Percentiles rank a stretch among this genome's conserved stretches.
Evolutionary conservation across 2,329 filamentous ascomycete species (phyloP).

Genomic region (Alternaria rosae): DNA sequence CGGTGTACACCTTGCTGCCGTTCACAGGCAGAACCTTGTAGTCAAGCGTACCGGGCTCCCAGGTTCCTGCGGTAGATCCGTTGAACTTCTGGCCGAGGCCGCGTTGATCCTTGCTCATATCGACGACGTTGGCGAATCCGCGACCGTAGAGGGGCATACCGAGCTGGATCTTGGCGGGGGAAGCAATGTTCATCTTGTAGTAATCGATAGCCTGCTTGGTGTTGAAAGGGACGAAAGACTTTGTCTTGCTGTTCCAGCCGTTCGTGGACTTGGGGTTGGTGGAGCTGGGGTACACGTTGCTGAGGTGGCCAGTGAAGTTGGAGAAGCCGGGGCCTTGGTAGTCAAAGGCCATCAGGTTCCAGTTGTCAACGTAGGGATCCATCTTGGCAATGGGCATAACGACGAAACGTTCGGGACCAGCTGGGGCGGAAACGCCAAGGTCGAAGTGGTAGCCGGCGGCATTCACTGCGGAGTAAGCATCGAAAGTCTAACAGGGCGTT

Average conservation of each 20-base stretch:
- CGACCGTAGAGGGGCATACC: constrained; percentile 44
- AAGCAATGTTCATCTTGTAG: constrained; percentile 31
- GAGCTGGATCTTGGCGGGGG: constrained; percentile 33
- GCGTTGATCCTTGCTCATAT: constrained; percentile 46
- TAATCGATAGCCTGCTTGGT: constrained; percentile 35
- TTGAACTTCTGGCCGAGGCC: constrained; percentile 54
- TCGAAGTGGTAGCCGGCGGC: constrained; percentile 52
- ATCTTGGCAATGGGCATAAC: constrained; percentile 50
- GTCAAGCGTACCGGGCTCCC: constrained; percentile 37
- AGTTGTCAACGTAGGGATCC: constrained; percentile 55
- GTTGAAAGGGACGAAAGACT: constrained; percentile 27
- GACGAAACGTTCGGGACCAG: constrained; percentile 51
- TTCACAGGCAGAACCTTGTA: constrained; percentile 38
- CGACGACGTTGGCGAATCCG: constrained; percentile 34
- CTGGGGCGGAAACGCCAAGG: constrained; percentile 55
- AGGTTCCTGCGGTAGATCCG: constrained; percentile 34
- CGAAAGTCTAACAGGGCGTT: constrained; percentile 38
- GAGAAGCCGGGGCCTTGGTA: constrained; percentile 79
- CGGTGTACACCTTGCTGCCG: constrained; percentile 29
- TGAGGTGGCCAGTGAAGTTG: constrained; percentile 61
- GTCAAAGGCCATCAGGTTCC: constrained; percentile 70
- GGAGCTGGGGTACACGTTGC: constrained; percentile 35
- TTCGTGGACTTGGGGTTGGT: constrained; percentile 30
- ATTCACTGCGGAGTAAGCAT: constrained; percentile 48
- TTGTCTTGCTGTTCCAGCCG: constrained; percentile 13